These are phyloP conservation scores for Melanomma pulvis-pyrius DNA, from an alignment of 495 filamentous ascomycete species.

Conservation along the genomic window DNA sequence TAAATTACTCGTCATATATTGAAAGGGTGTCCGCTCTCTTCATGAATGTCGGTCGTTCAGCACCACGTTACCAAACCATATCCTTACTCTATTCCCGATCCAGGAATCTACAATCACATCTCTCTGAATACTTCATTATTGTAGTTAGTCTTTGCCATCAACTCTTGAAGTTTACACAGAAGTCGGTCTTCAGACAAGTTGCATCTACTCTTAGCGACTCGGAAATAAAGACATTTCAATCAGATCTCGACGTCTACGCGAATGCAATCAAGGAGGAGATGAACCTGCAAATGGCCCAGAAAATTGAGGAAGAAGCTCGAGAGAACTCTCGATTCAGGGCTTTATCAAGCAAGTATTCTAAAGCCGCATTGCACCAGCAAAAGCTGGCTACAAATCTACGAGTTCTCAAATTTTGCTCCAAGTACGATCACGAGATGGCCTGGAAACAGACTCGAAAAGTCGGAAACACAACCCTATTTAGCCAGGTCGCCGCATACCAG, in stretches of 20 bases:
- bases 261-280: conserved; percentile 48
- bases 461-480: conserved; percentile 45
- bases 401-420: conserved; percentile 47
- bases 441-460: conserved; percentile 51
- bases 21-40: conserved; percentile 50
- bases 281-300: conserved; percentile 41
- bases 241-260: neutral
- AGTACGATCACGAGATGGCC: conserved; percentile 46
- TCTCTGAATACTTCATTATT: conserved; percentile 52
- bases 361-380: conserved; percentile 37
- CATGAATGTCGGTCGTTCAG: conserved; percentile 48
- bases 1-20: conserved; percentile 42
- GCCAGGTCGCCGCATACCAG: conserved; percentile 38
- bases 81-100: conserved; percentile 50
- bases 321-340: conserved; percentile 40
- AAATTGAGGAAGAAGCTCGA: conserved; percentile 37
- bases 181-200: conserved; percentile 46
- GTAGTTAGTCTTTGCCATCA: conserved; percentile 50
- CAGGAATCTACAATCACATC: conserved; percentile 44
- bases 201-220: conserved; percentile 41
- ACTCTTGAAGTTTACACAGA: conserved; percentile 44
- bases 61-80: conserved; percentile 50
- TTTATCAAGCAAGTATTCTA: conserved; percentile 33
- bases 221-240: conserved; percentile 15
- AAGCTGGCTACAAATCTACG: conserved; percentile 31